phyloP scores from a whole-genome alignment of 2,329 filamentous ascomycete species.

The Geosmithia morbida region DNA sequence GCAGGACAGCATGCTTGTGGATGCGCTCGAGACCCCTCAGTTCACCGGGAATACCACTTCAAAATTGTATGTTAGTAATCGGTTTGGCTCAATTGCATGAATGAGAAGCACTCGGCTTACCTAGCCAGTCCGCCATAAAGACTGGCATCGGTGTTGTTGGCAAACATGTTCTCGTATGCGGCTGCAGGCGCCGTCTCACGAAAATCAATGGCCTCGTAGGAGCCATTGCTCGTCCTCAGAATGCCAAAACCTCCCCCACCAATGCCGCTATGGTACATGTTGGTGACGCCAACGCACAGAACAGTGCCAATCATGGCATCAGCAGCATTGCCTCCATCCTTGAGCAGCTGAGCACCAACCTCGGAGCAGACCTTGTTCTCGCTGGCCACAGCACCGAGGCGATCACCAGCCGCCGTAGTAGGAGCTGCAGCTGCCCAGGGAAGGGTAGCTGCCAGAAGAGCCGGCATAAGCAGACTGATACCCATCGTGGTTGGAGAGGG shows the following conservation, averaged over 20 bases:
- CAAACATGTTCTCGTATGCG: slow-evolving; percentile 70
- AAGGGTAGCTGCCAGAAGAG: neutral
- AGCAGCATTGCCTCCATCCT: slow-evolving; percentile 49
- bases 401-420: neutral
- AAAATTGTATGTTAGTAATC: slow-evolving; percentile 9
- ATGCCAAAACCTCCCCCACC: slow-evolving; percentile 72
- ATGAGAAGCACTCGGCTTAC: slow-evolving; percentile 14
- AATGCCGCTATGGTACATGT: slow-evolving; percentile 56
- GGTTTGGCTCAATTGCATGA: neutral
- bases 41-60: slow-evolving; percentile 52
- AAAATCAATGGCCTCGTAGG: slow-evolving; percentile 74
- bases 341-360: slow-evolving; percentile 41
- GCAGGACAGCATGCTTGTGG: slow-evolving; percentile 51
- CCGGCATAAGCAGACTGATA: neutral
- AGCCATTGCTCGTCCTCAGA: slow-evolving; percentile 47
- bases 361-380: slow-evolving; percentile 44
- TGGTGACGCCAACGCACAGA: slow-evolving; percentile 48
- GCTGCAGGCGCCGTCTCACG: slow-evolving; percentile 72
- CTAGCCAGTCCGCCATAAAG: slow-evolving; percentile 56
- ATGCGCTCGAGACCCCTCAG: slow-evolving; percentile 60
- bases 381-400: slow-evolving; percentile 43
- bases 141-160: slow-evolving; percentile 48
- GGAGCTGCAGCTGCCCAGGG: neutral
- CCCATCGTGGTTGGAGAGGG: neutral
- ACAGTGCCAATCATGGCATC: slow-evolving; percentile 51